A percentile compares a stretch with the other conserved stretches of the same genome.
phyloP scores from a whole-genome alignment of 345 rosid species.

The Syzygium grande region DNA sequence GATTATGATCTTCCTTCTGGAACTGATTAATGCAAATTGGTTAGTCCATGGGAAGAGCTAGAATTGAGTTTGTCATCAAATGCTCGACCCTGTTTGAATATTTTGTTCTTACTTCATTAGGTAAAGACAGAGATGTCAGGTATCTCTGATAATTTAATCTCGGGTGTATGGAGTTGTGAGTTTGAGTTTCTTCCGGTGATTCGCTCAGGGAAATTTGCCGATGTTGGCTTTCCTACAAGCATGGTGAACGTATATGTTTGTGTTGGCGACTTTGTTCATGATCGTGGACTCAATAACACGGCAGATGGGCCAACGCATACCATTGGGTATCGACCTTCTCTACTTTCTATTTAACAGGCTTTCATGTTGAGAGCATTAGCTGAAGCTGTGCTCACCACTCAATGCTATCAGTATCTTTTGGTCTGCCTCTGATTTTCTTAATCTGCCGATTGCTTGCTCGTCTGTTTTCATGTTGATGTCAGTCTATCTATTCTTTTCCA shows the following conservation, averaged over 20 bases:
- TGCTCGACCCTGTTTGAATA: background rate
- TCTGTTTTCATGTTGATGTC: background rate
- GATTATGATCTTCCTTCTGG: background rate
- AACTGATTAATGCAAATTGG: background rate
- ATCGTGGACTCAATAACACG: constrained; percentile 30
- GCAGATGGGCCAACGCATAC: constrained; percentile 47
- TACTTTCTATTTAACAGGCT: background rate
- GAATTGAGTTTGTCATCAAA: background rate
- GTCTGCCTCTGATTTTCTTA: background rate
- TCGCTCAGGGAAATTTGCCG: constrained; percentile 81
- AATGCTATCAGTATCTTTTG: background rate
- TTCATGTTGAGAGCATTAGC: background rate
- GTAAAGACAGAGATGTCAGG: constrained; percentile 39
- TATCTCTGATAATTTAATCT: constrained; percentile 29
- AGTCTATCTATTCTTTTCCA: background rate
- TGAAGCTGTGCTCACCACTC: background rate
- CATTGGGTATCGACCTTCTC: constrained; percentile 47
- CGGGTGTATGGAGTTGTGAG: constrained; percentile 19
- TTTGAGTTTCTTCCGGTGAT: constrained; percentile 40
- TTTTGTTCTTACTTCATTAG: constrained; percentile 24
- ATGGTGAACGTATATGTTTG: constrained; percentile 50
- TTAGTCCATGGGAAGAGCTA: background rate
- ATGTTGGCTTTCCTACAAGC: constrained; percentile 51
- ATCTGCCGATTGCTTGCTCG: background rate
- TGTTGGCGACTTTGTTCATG: constrained; percentile 46